Percentiles rank a stretch among this genome's conserved stretches.
Evolutionary conservation across 306 rosid genomes (phyloP).

Genomic region (Prunus campanulata): DNA sequence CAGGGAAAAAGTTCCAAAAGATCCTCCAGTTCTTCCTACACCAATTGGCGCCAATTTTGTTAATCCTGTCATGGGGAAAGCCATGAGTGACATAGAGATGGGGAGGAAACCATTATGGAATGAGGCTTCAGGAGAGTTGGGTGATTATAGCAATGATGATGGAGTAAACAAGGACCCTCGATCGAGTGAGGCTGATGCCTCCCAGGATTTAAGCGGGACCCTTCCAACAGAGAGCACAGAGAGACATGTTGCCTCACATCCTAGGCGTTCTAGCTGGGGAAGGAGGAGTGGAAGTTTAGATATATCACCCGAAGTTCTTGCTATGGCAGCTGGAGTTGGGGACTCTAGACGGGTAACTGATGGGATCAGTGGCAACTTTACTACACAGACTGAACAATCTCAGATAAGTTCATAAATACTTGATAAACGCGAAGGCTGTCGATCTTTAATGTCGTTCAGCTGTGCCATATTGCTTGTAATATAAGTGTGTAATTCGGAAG

Average conservation of each 20-base stretch:
- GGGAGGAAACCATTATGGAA: constrained; percentile 39
- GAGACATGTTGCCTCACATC: constrained; percentile 25
- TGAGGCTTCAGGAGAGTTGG: constrained; percentile 27
- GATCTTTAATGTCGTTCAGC: background rate
- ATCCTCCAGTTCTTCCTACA: constrained; percentile 24
- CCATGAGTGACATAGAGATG: constrained; percentile 39
- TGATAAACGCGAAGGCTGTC: background rate
- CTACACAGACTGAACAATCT: constrained; percentile 5
- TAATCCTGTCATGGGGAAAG: constrained; percentile 42
- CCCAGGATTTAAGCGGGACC: constrained; percentile 38
- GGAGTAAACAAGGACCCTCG: constrained; percentile 35
- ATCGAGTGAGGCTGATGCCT: constrained; percentile 23
- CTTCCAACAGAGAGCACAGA: constrained; percentile 36
- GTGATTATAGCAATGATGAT: constrained; percentile 31
- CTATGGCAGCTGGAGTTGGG: constrained; percentile 30
- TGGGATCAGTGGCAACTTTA: constrained; percentile 18
- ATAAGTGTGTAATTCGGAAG: background rate
- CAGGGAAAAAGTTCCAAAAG: constrained; percentile 52
- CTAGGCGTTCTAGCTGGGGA: constrained; percentile 34
- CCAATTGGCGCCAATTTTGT: constrained; percentile 29
- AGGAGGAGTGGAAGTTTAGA: constrained; percentile 43
- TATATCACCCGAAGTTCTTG: constrained; percentile 34
- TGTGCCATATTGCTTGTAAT: constrained; percentile 10
- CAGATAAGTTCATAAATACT: constrained; percentile 17
- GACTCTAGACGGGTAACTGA: constrained; percentile 29